Percentiles rank a stretch among this genome's conserved stretches.
Evolutionary conservation across 2,329 filamentous ascomycete genomes (phyloP).

Genomic region (Neofusicoccum parvum): DNA sequence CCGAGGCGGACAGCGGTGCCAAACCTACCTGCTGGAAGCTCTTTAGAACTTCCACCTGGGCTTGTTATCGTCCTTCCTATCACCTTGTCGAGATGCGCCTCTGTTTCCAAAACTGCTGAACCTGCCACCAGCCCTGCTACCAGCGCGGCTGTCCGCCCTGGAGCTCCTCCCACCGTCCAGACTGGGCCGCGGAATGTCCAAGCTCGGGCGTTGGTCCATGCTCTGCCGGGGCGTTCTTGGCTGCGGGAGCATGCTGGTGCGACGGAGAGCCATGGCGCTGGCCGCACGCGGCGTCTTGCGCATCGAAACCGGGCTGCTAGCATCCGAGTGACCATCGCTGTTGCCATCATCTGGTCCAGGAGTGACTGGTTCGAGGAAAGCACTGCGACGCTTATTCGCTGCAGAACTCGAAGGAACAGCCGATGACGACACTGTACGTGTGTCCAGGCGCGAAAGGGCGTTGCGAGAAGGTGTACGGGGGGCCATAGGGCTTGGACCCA

Average conservation of each 20-base stretch:
- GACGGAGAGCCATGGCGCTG: constrained; percentile 9
- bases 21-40: background rate
- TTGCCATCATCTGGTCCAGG: background rate
- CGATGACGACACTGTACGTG: constrained; percentile 8
- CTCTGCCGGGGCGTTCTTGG: background rate
- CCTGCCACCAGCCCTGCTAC: constrained; percentile 14
- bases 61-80: constrained; percentile 1
- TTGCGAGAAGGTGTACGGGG: constrained; percentile 20
- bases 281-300: constrained; percentile 16
- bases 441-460: constrained; percentile 7
- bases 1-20: background rate
- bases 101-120: constrained; percentile 9
- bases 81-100: background rate
- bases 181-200: constrained; percentile 13
- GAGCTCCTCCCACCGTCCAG: constrained; percentile 13
- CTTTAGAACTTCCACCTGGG: constrained; percentile 6
- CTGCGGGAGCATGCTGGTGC: constrained; percentile 20
- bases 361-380: constrained; percentile 5
- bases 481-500: background rate
- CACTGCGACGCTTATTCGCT: constrained; percentile 4
- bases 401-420: background rate
- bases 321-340: constrained; percentile 9
- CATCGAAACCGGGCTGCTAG: constrained; percentile 5
- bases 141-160: constrained; percentile 15
- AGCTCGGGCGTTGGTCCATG: background rate